Evolutionary conservation across 164 flowering plant species (phyloP).

Genomic region (Umbilicus rupestris): DNA sequence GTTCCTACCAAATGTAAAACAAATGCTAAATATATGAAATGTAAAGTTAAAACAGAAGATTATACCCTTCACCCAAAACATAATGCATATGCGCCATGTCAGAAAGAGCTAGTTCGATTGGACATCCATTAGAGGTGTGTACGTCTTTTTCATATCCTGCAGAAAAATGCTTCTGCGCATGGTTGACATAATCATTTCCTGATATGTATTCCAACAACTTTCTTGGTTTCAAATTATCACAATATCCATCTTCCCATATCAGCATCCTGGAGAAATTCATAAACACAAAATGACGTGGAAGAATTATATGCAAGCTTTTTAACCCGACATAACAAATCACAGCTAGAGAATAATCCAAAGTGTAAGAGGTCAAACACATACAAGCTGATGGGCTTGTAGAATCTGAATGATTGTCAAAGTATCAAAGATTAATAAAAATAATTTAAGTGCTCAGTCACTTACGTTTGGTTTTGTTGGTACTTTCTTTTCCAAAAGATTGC

Average conservation of each 20-base stretch:
- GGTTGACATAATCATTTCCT: constrained; percentile 15
- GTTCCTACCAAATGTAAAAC: not conserved
- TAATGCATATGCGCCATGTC: constrained; percentile 49
- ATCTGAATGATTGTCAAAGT: not conserved
- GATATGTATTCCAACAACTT: constrained; percentile 13
- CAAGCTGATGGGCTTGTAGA: not conserved
- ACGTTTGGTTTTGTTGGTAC: constrained; percentile 33
- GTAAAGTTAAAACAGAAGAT: not conserved
- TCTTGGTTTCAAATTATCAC: constrained; percentile 25
- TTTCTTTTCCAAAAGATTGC: constrained; percentile 83
- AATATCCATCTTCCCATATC: constrained; percentile 73
- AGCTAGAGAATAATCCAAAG: not conserved
- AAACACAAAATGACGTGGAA: not conserved
- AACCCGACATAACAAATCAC: not conserved
- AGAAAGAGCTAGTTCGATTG: constrained; percentile 38
- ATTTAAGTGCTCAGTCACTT: constrained; percentile 22
- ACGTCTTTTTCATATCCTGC: constrained; percentile 14
- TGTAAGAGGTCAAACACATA: not conserved
- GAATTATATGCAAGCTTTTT: not conserved
- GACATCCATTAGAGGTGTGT: constrained; percentile 18
- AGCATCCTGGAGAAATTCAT: constrained; percentile 37
- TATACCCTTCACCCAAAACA: constrained; percentile 70
- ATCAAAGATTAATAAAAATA: not conserved
- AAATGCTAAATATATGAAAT: not conserved
- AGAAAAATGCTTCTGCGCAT: constrained; percentile 10